Evolutionary conservation across 2,329 filamentous ascomycete species (phyloP).

Genomic region (Chaetomium sp.): DNA sequence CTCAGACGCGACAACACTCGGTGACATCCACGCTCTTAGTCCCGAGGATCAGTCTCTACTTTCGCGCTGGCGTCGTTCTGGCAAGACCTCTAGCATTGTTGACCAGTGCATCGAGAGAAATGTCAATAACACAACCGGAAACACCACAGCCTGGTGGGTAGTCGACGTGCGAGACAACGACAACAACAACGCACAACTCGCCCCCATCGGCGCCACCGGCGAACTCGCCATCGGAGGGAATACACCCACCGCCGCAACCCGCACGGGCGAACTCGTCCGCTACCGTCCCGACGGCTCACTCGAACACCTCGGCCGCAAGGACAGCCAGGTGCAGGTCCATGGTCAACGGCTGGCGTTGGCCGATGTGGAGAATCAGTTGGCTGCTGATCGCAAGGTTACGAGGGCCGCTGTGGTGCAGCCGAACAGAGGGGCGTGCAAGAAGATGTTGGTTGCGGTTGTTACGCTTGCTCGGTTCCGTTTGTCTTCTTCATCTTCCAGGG

Average conservation of each 20-base stretch:
- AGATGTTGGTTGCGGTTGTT: conserved; percentile 17
- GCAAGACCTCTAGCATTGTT: neutral
- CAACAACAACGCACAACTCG: conserved; percentile 20
- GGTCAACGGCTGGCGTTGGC: conserved; percentile 45
- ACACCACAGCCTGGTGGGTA: conserved; percentile 24
- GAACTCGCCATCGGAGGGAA: conserved; percentile 17
- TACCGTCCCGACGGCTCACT: conserved; percentile 31
- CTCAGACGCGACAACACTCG: conserved; percentile 9
- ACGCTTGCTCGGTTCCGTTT: conserved; percentile 4
- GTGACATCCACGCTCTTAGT: conserved; percentile 18
- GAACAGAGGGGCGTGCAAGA: conserved; percentile 16
- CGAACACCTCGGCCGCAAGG: conserved; percentile 41
- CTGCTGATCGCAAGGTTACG: conserved; percentile 12
- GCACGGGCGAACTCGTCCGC: conserved; percentile 38
- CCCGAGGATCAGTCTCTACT: conserved; percentile 18
- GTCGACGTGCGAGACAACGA: conserved; percentile 24
- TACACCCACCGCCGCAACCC: conserved; percentile 6
- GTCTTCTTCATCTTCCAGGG: no score
- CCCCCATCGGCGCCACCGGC: conserved; percentile 19
- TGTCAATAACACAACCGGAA: no score
- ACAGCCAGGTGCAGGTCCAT: conserved; percentile 48
- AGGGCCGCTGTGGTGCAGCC: conserved; percentile 20
- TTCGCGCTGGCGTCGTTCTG: conserved; percentile 16
- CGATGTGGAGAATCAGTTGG: conserved; percentile 21
- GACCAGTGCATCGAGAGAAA: no score